Base-by-base conservation (phyloP, 108 stramenopile genomes). In the Cyclotella baltica region DNA sequence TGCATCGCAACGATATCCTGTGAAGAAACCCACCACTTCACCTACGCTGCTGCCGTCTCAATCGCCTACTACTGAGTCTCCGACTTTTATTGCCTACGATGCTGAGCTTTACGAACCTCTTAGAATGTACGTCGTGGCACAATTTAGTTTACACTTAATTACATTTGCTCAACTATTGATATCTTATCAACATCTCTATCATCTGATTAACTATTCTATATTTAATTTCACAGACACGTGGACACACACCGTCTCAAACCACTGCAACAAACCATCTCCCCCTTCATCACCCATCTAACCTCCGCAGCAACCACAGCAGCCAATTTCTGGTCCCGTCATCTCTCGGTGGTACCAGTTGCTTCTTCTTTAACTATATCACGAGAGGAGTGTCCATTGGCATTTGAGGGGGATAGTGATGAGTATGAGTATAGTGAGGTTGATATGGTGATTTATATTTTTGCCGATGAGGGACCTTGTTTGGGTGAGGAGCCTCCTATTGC, bases 401-500 rank as follows among this genome's bases (percentile, higher is more conserved):
- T 59, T 30, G 36, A 66, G 2, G 51, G 67, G 8, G 33, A 47
- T 31, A 13, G 13, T 23, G 56, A 31, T 15, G 30, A 18, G 50
- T 53, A 66, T 31, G 33, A 25, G 3, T 67, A 40, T 22, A 43
- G 37, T 35, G 37, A 75, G 19, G 38, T 55, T 8, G 74, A 75
- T 67, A 29, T 75, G 4, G 56, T 75, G 16, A 18, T 75, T 28
- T 75, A 75, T 66, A 43, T 75, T 31, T 48, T 75, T 5, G 27
- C 63, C 33, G 74, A 75, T 35, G 74, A 75, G 13, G 74, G 74
- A 47, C 74, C 74, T 34, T 75, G 74, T 57, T 27, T 67, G 20
- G 74, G 38, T 29, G 62, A 66, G 8, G 25, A 55, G 25, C 74
- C 74, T 38, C 74, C 74, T 9, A 75, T 75, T 57, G 77, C 77